Evolutionary conservation across 2,329 filamentous ascomycete genomes (phyloP).

Genomic region (Thermoascus crustaceus): DNA sequence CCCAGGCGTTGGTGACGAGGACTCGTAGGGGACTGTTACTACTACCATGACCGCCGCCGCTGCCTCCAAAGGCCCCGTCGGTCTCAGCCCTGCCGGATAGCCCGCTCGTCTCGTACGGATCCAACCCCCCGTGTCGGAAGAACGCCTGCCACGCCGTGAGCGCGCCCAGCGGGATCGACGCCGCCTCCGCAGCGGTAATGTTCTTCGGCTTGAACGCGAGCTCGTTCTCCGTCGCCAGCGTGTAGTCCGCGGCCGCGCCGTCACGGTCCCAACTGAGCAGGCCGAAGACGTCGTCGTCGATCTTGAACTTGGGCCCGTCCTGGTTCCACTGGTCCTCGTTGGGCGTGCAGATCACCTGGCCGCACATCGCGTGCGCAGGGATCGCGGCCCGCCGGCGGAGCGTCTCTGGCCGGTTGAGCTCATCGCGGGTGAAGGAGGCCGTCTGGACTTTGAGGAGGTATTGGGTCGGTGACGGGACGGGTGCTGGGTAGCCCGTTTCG

Average conservation of each 20-base stretch:
- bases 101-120: slow-evolving; percentile 14
- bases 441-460: slow-evolving; percentile 35
- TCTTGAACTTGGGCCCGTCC: slow-evolving; percentile 29
- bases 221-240: slow-evolving; percentile 30
- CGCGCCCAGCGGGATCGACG: slow-evolving; percentile 30
- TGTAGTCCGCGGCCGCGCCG: slow-evolving; percentile 36
- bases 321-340: slow-evolving; percentile 20
- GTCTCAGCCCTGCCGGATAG: no score
- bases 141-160: slow-evolving; percentile 38
- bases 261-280: slow-evolving; percentile 30
- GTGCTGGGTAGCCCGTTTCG: slow-evolving; percentile 28
- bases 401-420: slow-evolving; percentile 19
- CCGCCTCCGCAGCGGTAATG: slow-evolving; percentile 25
- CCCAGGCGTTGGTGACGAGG: slow-evolving; percentile 30
- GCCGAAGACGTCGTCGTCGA: slow-evolving; percentile 34
- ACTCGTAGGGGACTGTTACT: slow-evolving; percentile 21
- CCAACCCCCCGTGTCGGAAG: slow-evolving; percentile 28
- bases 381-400: slow-evolving; percentile 24
- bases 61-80: no score
- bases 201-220: slow-evolving; percentile 32
- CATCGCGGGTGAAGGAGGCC: slow-evolving; percentile 32
- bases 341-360: slow-evolving; percentile 30
- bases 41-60: no score
- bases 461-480: slow-evolving; percentile 25
- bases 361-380: slow-evolving; percentile 35